Evolutionary conservation across 116 monocot species (phyloP).

Genomic region (Papilionanthe hybrid): DNA sequence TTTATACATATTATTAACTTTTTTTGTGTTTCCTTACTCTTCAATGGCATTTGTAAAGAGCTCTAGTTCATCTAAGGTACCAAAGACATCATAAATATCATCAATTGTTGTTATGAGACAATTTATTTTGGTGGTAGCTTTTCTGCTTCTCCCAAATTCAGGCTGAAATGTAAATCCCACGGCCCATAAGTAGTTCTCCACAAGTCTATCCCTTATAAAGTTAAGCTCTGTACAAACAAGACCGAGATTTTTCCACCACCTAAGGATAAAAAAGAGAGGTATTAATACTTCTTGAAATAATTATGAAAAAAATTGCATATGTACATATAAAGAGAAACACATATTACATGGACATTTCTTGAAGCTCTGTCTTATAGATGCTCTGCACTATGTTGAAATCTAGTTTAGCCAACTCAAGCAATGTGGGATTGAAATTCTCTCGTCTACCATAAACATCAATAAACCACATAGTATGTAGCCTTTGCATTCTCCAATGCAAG

Average conservation of each 20-base stretch:
- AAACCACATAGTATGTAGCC: constrained; percentile 16
- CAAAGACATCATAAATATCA: constrained; percentile 28
- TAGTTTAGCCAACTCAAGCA: constrained; percentile 22
- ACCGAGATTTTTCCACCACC: constrained; percentile 5
- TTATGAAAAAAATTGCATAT: background rate
- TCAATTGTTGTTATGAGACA: constrained; percentile 12
- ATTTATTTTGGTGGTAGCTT: constrained; percentile 7
- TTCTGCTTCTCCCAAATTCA: constrained; percentile 1
- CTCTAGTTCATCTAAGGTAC: constrained; percentile 21
- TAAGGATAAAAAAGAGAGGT: background rate
- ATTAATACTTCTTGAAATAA: background rate
- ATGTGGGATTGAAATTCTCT: background rate
- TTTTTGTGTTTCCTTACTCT: constrained; percentile 3
- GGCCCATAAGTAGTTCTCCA: constrained; percentile 14
- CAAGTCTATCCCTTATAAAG: constrained; percentile 3
- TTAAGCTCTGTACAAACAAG: background rate
- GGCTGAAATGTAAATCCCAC: constrained; percentile 13
- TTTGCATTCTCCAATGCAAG: constrained; percentile 16
- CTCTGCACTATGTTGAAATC: constrained; percentile 28
- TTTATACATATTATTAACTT: no score
- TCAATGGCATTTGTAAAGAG: constrained; percentile 20
- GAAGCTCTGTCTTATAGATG: constrained; percentile 17
- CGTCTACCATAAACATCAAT: constrained; percentile 9
- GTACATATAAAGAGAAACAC: background rate
- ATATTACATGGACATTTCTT: constrained; percentile 8